These are phyloP conservation scores for Botryosphaeria agaves DNA, from an alignment of 2,329 filamentous ascomycete genomes.

Conservation along the genomic window DNA sequence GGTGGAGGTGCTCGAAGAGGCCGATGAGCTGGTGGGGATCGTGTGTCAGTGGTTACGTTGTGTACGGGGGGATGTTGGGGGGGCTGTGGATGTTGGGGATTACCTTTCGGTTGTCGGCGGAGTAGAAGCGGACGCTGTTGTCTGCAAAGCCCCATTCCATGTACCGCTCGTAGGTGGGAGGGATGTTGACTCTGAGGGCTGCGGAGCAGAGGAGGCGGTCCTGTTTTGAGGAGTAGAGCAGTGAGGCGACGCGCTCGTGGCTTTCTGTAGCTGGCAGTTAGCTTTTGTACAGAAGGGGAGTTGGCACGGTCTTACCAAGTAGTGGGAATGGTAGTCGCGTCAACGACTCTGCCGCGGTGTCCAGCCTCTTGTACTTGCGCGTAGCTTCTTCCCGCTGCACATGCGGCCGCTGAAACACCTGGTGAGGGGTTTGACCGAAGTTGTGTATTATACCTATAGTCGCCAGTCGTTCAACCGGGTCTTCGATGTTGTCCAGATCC, in stretches of 20 bases:
- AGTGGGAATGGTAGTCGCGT: constrained; percentile 65
- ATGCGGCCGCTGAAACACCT: constrained; percentile 75
- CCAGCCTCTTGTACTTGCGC: constrained; percentile 51
- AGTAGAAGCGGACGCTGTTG: constrained; percentile 80
- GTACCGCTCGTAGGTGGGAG: constrained; percentile 74
- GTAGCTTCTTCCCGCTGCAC: constrained; percentile 53
- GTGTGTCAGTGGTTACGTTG: neutral
- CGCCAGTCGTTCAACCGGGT: constrained; percentile 70
- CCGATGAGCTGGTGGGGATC: constrained; percentile 39
- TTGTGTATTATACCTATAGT: constrained; percentile 97
- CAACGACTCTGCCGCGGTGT: constrained; percentile 59
- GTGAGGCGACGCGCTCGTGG: constrained; percentile 61
- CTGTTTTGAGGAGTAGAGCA: constrained; percentile 62
- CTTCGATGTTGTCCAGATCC: constrained; percentile 78
- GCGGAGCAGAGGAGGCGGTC: constrained; percentile 73
- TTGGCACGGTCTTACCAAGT: constrained; percentile 31
- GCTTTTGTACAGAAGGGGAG: neutral
- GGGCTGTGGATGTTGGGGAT: constrained; percentile 1
- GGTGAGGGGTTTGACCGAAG: constrained; percentile 92
- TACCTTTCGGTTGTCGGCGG: constrained; percentile 63
- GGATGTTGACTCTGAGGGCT: constrained; percentile 71
- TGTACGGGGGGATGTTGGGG: neutral
- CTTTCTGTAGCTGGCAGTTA: constrained; percentile 27
- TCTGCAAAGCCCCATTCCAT: constrained; percentile 95
- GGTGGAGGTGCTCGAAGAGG: constrained; percentile 84